Evolutionary conservation across 768 basidiomycete genomes (phyloP).

Genomic region (Termitomyces sp.): DNA sequence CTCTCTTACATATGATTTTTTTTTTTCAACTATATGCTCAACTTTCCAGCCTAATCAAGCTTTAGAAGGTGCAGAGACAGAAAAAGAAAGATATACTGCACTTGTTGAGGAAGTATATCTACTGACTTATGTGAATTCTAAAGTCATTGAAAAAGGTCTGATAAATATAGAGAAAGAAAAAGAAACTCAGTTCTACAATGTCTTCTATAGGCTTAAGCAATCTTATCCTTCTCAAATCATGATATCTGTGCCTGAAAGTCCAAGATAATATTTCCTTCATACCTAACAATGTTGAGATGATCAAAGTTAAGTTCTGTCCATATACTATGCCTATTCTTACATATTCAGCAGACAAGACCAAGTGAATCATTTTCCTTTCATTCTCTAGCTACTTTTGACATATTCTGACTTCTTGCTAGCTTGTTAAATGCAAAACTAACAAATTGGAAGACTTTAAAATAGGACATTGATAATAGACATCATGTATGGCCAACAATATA

Average conservation of each 20-base stretch:
- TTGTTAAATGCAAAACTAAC: slow-evolving; percentile 86
- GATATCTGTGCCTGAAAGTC: slow-evolving; percentile 95
- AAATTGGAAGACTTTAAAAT: slow-evolving; percentile 81
- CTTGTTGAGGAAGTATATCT: no score
- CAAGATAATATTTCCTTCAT: slow-evolving; percentile 96
- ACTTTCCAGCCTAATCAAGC: no score
- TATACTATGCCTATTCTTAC: neutral
- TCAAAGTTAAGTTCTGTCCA: slow-evolving; percentile 51
- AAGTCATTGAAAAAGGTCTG: slow-evolving; percentile 66
- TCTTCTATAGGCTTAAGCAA: slow-evolving; percentile 63
- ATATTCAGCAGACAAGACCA: slow-evolving; percentile 54
- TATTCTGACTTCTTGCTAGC: slow-evolving; percentile 31
- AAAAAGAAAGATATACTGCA: no score
- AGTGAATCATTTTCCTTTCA: slow-evolving; percentile 31
- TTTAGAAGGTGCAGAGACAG: no score
- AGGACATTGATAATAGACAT: no score
- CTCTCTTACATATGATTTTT: no score
- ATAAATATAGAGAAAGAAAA: neutral
- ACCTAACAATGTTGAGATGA: slow-evolving; percentile 92
- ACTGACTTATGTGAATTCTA: slow-evolving; percentile 89
- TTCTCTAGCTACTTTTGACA: neutral
- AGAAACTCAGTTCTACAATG: slow-evolving; percentile 2
- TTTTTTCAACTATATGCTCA: no score
- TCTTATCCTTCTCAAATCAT: slow-evolving; percentile 74
- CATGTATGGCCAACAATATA: no score